Evolutionary conservation across 176 grass and related monocot genomes (phyloP), one percentile per base, ranked within the genome.

Genomic region (Oryza coarctata): DNA sequence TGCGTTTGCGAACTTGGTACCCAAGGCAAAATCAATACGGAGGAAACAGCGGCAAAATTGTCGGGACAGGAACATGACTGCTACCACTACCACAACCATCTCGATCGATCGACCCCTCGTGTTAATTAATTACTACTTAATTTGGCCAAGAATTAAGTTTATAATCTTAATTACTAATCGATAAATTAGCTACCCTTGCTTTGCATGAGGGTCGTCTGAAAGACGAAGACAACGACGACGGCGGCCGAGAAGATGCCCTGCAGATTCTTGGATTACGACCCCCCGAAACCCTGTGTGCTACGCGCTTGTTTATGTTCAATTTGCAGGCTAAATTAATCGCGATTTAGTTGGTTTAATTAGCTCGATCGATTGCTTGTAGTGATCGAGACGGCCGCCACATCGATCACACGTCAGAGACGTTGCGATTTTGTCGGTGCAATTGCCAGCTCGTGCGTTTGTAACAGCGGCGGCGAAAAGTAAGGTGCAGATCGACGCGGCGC

Each of bases 31-130:
- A 60, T 25, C n/a, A 10, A 13, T 27, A 45, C 31, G 17, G 45
- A 52, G 26, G n/a, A 52, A 80, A 70, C 65, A 39, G 14, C 45
- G 65, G 78, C 78, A 35, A 68, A 70, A 22, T 13, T 70, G 78
- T 34, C n/a, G 47, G 28, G 45, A 70, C 33, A 38, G 78, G 52
- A 80, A 38, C 23, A 7, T 64, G 31, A 60, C 7, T 18, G 61
- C 38, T 57, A 23, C 52, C 9, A 57, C 47, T 18, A 43, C 40
- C 3, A 43, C 40, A 1, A 52, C 55, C 22, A 58, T 23, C 55
- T 20, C 49, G 49, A 52, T 52, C 49, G 8, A 25, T 25, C n/a
- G 9, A 55, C 22, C 18, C 1, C 0, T 6, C 55, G 22, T 3
- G 22, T 60, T 23, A 23, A 9, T 58, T 58, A 58, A 58, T 58